A percentile compares a stretch with the other conserved stretches of the same genome.
Evolutionary conservation across 2,329 filamentous ascomycete species (phyloP).

Genomic region (Setomelanomma holmii): DNA sequence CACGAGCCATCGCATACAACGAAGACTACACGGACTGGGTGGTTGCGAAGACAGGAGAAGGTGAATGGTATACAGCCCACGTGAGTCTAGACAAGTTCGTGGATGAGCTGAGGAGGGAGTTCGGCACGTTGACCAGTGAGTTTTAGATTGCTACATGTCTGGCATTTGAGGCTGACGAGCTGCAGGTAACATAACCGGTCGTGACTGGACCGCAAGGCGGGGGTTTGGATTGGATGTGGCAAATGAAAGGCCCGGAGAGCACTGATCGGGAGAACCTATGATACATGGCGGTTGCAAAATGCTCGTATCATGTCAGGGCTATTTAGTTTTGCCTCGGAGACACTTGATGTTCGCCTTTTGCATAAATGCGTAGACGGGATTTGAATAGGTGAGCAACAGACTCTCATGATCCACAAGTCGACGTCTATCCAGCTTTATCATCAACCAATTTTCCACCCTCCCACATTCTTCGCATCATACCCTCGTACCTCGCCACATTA

Average conservation of each 20-base stretch:
- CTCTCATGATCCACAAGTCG: background rate
- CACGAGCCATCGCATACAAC: background rate
- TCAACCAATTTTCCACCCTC: background rate
- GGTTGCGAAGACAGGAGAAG: background rate
- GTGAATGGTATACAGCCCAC: background rate
- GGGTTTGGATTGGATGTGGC: no score
- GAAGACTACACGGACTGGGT: background rate
- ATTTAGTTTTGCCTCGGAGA: no score
- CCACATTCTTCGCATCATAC: background rate
- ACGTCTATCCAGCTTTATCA: background rate
- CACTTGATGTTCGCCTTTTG: no score
- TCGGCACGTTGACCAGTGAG: background rate
- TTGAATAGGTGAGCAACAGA: background rate
- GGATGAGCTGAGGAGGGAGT: background rate
- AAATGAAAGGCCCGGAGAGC: no score
- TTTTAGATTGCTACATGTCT: background rate
- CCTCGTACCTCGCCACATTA: background rate
- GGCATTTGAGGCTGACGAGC: background rate
- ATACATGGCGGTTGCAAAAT: no score
- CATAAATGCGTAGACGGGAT: no score
- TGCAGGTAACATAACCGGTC: no score
- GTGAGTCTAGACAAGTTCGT: background rate
- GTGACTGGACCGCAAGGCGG: no score
- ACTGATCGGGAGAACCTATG: no score
- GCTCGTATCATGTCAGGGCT: no score